Percentiles rank a stretch among this genome's conserved stretches.
These are phyloP conservation scores for Clitopilus passeckerianus DNA, from an alignment of 768 basidiomycete species.

Conservation along the genomic window DNA sequence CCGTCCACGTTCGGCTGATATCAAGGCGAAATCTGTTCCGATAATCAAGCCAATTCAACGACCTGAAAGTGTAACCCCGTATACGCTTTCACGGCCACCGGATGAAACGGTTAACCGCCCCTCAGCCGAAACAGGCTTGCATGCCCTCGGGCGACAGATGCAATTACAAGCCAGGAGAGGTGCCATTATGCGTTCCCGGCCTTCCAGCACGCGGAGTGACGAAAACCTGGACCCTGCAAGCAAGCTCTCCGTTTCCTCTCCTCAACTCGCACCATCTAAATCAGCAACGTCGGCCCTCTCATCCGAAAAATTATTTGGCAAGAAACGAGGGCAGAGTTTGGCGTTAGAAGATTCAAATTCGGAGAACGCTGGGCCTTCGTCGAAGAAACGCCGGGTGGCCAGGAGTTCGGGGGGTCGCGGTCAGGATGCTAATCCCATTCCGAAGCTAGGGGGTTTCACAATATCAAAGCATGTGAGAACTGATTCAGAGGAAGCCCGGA, in stretches of 20 bases:
- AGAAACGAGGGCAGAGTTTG: constrained; percentile 5
- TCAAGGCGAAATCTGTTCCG: neutral
- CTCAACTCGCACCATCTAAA: neutral
- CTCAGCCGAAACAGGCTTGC: too few relatives aligned
- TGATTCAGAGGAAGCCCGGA: neutral
- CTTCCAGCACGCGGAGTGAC: neutral
- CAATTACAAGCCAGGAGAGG: neutral
- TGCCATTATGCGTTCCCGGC: neutral
- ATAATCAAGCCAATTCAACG: neutral
- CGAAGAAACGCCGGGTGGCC: neutral
- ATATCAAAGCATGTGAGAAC: neutral
- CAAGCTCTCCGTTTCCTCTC: neutral
- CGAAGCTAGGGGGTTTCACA: neutral
- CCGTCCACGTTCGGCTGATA: neutral
- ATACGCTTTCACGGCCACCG: neutral
- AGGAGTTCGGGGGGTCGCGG: neutral
- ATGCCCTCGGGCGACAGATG: too few relatives aligned
- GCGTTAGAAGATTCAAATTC: constrained; percentile 1
- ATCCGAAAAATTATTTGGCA: neutral
- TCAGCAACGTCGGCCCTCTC: neutral
- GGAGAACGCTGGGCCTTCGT: neutral
- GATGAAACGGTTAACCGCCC: neutral
- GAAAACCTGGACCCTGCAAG: constrained; percentile 5
- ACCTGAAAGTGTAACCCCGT: neutral
- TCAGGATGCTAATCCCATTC: neutral